A percentile compares a stretch with the other conserved stretches of the same genome.
Conservation (phyloP, 306 rosid genomes). For the Canavalia gladiata region DNA sequence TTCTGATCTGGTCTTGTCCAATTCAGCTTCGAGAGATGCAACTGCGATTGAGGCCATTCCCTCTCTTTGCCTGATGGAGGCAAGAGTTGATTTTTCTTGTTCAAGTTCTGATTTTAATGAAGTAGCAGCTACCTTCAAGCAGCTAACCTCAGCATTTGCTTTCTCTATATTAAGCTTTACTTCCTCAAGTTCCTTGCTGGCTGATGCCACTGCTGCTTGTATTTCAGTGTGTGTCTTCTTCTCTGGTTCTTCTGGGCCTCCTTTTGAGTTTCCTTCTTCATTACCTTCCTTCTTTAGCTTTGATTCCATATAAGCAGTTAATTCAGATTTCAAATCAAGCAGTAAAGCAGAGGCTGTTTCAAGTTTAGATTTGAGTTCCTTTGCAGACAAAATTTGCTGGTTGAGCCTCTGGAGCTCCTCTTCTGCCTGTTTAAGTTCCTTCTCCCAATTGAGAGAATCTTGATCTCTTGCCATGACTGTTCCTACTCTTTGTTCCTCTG, state of each 20-base stretch:
- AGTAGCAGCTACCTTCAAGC: conserved; percentile 85
- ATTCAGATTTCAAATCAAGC: conserved; percentile 83
- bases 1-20: conserved; percentile 84
- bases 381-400: conserved; percentile 75
- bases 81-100: conserved; percentile 77
- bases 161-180: conserved; percentile 88
- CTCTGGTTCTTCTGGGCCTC: conserved; percentile 57
- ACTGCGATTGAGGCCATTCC: conserved; percentile 97
- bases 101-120: conserved; percentile 86
- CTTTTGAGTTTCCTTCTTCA: conserved; percentile 55
- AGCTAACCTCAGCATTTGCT: conserved; percentile 82
- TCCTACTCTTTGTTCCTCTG: conserved; percentile 96
- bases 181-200: conserved; percentile 85
- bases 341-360: conserved; percentile 84
- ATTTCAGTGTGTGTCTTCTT: conserved; percentile 71
- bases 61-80: conserved; percentile 82
- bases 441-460: conserved; percentile 94
- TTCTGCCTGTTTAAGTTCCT: conserved; percentile 89
- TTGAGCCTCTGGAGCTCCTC: conserved; percentile 83
- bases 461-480: conserved; percentile 95
- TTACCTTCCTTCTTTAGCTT: conserved; percentile 69
- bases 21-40: conserved; percentile 89
- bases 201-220: conserved; percentile 81
- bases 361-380: conserved; percentile 89
- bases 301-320: conserved; percentile 91